Percentiles rank a stretch among this genome's conserved stretches.
phyloP scores from a whole-genome alignment of 306 rosid species.

The Cicer yamashitae region DNA sequence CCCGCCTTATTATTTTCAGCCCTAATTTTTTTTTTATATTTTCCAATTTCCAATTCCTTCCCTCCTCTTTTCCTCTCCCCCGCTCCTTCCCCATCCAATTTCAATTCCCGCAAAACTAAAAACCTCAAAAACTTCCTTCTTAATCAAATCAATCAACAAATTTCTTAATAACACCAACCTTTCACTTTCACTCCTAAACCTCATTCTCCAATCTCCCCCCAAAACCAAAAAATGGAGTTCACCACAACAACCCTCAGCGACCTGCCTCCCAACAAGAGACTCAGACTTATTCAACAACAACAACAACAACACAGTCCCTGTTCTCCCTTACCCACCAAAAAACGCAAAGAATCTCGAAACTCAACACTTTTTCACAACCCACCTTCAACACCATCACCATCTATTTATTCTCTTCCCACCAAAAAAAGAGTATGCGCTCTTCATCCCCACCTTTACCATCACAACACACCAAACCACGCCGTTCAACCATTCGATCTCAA shows the following conservation, averaged over 20 bases:
- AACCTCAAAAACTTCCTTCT: slow-evolving; percentile 5
- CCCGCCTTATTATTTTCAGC: slow-evolving; percentile 13
- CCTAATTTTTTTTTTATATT: background rate
- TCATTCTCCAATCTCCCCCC: background rate
- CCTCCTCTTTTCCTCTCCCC: background rate
- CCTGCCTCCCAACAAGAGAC: slow-evolving; percentile 75
- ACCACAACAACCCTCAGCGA: slow-evolving; percentile 46
- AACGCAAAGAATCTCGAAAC: slow-evolving; percentile 67
- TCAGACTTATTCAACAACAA: slow-evolving; percentile 62
- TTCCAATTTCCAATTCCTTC: background rate
- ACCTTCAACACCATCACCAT: slow-evolving; percentile 7
- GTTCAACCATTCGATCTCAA: slow-evolving; percentile 61
- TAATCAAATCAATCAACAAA: background rate
- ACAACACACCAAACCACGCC: background rate
- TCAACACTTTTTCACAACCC: slow-evolving; percentile 19
- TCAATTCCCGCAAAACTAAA: slow-evolving; percentile 9
- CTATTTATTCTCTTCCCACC: slow-evolving; percentile 63
- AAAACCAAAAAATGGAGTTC: slow-evolving; percentile 52
- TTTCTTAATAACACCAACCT: background rate
- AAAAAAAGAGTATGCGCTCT: slow-evolving; percentile 78
- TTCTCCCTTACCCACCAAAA: slow-evolving; percentile 67
- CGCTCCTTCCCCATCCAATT: background rate
- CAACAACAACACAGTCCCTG: slow-evolving; percentile 25
- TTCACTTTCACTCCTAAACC: background rate
- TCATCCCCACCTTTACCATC: slow-evolving; percentile 39